These are phyloP conservation scores for Davidsoniella eucalypti DNA, from an alignment of 2,329 filamentous ascomycete genomes.

Conservation along the genomic window DNA sequence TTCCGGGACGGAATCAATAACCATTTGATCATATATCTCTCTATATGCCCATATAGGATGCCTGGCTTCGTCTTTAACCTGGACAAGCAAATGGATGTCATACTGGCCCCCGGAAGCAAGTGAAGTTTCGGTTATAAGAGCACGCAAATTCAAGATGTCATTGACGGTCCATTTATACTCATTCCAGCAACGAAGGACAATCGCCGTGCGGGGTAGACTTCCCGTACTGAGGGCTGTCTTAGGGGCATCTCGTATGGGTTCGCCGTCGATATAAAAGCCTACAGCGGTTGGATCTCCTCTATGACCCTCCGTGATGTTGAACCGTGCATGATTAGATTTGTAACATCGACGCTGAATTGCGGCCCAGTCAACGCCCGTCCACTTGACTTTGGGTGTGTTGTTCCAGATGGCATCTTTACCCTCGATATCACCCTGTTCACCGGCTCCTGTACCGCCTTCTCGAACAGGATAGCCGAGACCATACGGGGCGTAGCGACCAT, in stretches of 20 bases:
- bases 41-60: conserved; percentile 66
- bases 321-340: conserved; percentile 55
- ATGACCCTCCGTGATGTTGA: conserved; percentile 21
- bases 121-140: conserved; percentile 67
- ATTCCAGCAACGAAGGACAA: conserved; percentile 71
- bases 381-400: conserved; percentile 57
- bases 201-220: conserved; percentile 45
- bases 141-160: conserved; percentile 65
- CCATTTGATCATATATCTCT: conserved; percentile 48
- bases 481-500: conserved; percentile 75
- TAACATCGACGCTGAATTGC: conserved; percentile 61
- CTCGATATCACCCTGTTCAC: conserved; percentile 67
- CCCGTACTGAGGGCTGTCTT: conserved; percentile 12
- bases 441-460: conserved; percentile 69
- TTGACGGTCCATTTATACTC: conserved; percentile 65
- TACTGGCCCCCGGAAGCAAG: conserved; percentile 74
- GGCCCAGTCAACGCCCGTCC: conserved; percentile 60
- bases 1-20: conserved; percentile 52
- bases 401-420: conserved; percentile 70
- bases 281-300: not conserved
- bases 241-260: conserved; percentile 13
- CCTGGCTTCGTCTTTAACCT: conserved; percentile 60
- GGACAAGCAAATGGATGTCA: conserved; percentile 69
- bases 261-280: conserved; percentile 35
- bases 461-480: conserved; percentile 71